Conservation (phyloP, 2,329 filamentous ascomycete genomes). For the Phoma sp. region DNA sequence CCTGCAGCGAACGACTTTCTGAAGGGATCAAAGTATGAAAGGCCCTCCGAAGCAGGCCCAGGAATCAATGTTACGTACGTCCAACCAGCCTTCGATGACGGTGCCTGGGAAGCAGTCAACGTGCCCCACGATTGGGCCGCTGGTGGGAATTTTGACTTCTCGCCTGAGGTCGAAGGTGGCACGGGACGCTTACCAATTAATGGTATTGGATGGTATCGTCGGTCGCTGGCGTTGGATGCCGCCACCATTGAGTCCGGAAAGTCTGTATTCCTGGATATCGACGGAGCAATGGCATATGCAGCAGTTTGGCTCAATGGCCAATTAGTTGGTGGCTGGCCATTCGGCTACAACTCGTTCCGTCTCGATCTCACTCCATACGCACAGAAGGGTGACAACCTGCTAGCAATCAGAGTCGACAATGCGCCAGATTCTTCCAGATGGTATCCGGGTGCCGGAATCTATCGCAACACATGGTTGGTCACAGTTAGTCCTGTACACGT, state of each 20-base stretch:
- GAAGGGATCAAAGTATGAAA: slow-evolving; percentile 39
- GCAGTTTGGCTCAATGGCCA: slow-evolving; percentile 61
- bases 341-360: slow-evolving; percentile 59
- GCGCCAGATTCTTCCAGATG: slow-evolving; percentile 57
- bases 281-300: slow-evolving; percentile 61
- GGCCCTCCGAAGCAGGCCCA: slow-evolving; percentile 40
- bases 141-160: slow-evolving; percentile 52
- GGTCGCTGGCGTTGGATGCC: slow-evolving; percentile 44
- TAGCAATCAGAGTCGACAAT: slow-evolving; percentile 62
- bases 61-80: slow-evolving; percentile 43
- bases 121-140: slow-evolving; percentile 61
- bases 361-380: slow-evolving; percentile 58
- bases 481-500: slow-evolving; percentile 56
- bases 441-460: slow-evolving; percentile 63
- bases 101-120: slow-evolving; percentile 50
- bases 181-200: slow-evolving; percentile 58
- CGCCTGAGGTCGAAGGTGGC: slow-evolving; percentile 45
- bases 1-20: slow-evolving; percentile 53
- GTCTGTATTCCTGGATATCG: slow-evolving; percentile 56
- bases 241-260: slow-evolving; percentile 43
- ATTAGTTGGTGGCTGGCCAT: slow-evolving; percentile 61
- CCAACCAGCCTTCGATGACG: slow-evolving; percentile 49
- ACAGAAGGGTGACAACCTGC: slow-evolving; percentile 47
- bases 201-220: slow-evolving; percentile 63
- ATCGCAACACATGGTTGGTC: slow-evolving; percentile 62